Percentiles rank a stretch among this genome's conserved stretches.
Conservation (phyloP, 2,329 filamentous ascomycete species). For the Phoma herbarum region DNA sequence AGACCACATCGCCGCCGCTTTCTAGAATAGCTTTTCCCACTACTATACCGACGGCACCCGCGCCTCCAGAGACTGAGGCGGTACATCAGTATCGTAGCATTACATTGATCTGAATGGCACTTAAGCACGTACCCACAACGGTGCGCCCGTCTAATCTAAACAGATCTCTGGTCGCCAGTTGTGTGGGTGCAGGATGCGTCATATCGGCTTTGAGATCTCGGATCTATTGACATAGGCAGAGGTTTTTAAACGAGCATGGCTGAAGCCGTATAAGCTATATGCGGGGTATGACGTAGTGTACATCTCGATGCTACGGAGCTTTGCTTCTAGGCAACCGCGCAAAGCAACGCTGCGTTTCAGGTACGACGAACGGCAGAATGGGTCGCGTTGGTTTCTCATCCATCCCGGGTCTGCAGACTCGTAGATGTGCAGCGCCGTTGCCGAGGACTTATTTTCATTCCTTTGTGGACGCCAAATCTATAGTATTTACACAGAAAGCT, state of each 20-base stretch:
- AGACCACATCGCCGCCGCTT: conserved; percentile 38
- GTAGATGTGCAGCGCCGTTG: background rate
- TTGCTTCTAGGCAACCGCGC: background rate
- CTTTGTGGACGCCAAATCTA: no score
- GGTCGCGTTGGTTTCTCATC: background rate
- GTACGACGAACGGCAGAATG: background rate
- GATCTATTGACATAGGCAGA: background rate
- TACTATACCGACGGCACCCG: conserved; percentile 36
- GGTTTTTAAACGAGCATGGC: background rate
- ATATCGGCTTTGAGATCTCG: conserved; percentile 7
- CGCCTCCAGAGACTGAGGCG: conserved; percentile 38
- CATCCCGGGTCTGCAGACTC: background rate
- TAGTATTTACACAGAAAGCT: background rate
- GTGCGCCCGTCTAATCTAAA: conserved; percentile 37
- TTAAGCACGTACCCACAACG: conserved; percentile 29
- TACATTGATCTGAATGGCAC: background rate
- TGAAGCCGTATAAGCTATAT: background rate
- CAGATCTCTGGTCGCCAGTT: conserved; percentile 31
- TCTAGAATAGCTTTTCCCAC: conserved; percentile 38
- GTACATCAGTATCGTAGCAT: background rate
- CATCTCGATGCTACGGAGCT: background rate
- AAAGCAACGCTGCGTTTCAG: background rate
- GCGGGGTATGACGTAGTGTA: conserved; percentile 1
- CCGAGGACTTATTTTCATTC: background rate
- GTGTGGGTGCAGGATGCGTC: conserved; percentile 27